Base-by-base conservation (phyloP, 2,329 filamentous ascomycete genomes). In the Trichoderma oligosporum region DNA sequence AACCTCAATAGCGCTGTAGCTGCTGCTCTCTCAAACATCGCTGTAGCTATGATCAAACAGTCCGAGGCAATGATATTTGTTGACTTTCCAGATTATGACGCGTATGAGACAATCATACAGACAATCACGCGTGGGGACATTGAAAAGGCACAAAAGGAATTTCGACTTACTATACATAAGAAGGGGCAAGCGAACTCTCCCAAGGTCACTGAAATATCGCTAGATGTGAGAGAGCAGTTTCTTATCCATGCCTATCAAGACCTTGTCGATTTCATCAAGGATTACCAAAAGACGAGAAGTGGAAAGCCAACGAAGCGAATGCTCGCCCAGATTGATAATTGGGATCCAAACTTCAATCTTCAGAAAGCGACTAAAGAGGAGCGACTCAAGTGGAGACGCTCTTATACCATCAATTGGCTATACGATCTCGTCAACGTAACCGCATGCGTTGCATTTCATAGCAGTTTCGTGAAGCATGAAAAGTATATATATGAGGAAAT, bases 381-480 rank as follows among this genome's bases (percentile, higher is more conserved):
- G 48, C 65, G 74, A 20, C 36, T 76, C 3, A 65, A 69, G 7
- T 82, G 78, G 78, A 75, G 78, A 6, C 73, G 76, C 1, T 61
- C 65, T 0, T 81, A 78, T 53, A 78, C 74, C 2, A 78, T 81
- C 59, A 78, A 76, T 58, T 80, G 77, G 77, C 70, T 82, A 0
- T 81, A 80, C 58, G 76, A 80, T 54, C 61, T 81, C 5, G 74
- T 81, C 61, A 80, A 78, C 49, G 24, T 76, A 4, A 78, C 72
- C 55, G 75, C 74, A 0, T 61, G 65, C 4, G 63, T 73, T 56
- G 73, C 77, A 16, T 66, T 76, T 1, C 70, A 77, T 53, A 67
- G 65, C 5, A 74, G 71, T 35, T 70, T 60, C 7, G 57, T 67
- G 42, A 69, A 66, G 45, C 72, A 69, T 3, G 64, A 77, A 58